These are phyloP conservation scores for Mucor indicus DNA, from an alignment of 371 early-diverging fungal species.

Conservation along the genomic window DNA sequence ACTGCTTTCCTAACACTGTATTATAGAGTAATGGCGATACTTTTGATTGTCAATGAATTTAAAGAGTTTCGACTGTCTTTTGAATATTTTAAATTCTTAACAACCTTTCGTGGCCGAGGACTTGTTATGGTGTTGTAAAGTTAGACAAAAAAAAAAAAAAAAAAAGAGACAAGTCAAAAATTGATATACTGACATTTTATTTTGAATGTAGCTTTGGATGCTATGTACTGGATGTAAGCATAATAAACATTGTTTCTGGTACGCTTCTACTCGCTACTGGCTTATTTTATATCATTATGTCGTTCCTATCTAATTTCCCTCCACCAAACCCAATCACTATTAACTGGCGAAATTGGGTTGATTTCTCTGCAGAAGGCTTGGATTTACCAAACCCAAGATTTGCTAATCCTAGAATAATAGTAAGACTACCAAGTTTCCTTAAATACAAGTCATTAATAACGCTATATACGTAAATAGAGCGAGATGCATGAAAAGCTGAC, in stretches of 20 bases:
- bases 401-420: too few relatives aligned
- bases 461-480: conserved; percentile 1
- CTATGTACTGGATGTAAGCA: conserved; percentile 23
- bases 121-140: conserved; percentile 40
- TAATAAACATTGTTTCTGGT: conserved; percentile 36
- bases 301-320: conserved; percentile 33
- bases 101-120: conserved; percentile 37
- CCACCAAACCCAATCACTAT: conserved; percentile 35
- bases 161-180: too few relatives aligned
- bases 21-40: conserved; percentile 29
- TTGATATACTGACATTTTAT: not conserved
- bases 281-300: conserved; percentile 34
- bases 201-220: conserved; percentile 31
- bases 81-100: conserved; percentile 31
- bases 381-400: conserved; percentile 31
- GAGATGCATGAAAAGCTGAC: conserved; percentile 16
- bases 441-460: not conserved
- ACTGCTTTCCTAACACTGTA: not conserved
- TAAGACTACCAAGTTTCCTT: too few relatives aligned
- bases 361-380: conserved; percentile 41
- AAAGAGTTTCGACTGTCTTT: conserved; percentile 20
- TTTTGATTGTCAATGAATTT: conserved; percentile 34
- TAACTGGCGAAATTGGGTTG: conserved; percentile 47
- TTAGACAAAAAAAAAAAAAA: not conserved
- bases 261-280: conserved; percentile 35